Evolutionary conservation across 805 yeast genomes (phyloP).

Genomic region (Pichia scutulata): DNA sequence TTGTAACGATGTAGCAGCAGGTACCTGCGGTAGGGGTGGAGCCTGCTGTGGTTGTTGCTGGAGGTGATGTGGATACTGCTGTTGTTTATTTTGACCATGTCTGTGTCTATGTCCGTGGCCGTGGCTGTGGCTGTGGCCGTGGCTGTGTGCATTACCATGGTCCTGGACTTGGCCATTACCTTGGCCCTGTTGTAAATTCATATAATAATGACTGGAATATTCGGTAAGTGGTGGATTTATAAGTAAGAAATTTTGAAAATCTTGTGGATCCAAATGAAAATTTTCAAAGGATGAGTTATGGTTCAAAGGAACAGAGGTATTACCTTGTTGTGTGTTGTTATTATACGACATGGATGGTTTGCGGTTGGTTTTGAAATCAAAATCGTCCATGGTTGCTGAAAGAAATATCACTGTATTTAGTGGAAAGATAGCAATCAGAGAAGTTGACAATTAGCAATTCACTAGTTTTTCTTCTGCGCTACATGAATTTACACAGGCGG

Average conservation of each 20-base stretch:
- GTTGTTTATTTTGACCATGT: not conserved
- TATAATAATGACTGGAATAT: conserved; percentile 17
- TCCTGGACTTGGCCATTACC: not conserved
- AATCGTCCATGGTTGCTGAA: not conserved
- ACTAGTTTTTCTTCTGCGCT: not conserved
- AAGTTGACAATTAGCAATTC: too few species aligned
- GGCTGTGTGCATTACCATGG: not conserved
- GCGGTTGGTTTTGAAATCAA: not conserved
- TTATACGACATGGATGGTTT: not conserved
- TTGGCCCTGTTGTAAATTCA: not conserved
- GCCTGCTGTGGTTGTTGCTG: not conserved
- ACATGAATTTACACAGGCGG: not conserved
- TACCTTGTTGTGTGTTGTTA: not conserved
- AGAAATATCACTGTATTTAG: too few species aligned
- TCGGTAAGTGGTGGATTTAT: conserved; percentile 32
- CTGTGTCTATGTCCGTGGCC: not conserved
- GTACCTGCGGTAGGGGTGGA: not conserved
- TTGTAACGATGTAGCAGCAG: not conserved
- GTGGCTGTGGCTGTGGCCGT: not conserved
- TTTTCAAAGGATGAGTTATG: conserved; percentile 16
- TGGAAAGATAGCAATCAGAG: too few species aligned
- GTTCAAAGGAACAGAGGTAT: not conserved
- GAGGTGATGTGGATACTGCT: not conserved
- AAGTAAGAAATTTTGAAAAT: conserved; percentile 28
- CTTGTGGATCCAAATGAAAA: conserved; percentile 29